phyloP scores from a whole-genome alignment of 805 yeast genomes.

The Candida peoriensis region DNA sequence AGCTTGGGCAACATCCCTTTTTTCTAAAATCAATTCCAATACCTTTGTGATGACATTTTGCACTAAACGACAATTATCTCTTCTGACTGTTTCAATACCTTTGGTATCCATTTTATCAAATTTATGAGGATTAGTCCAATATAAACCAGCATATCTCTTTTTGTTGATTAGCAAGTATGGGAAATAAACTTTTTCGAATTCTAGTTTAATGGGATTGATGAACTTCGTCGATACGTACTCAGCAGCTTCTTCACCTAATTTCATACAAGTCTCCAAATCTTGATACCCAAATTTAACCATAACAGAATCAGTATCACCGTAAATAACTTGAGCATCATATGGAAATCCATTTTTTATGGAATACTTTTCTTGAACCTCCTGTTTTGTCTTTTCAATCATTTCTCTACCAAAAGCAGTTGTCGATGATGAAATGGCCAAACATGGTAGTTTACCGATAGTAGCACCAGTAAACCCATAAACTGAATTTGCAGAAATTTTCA shows the following conservation, averaged over 20 bases:
- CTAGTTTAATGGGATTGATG: conserved; percentile 83
- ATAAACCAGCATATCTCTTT: conserved; percentile 94
- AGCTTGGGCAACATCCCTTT: conserved; percentile 82
- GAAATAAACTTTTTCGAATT: conserved; percentile 93
- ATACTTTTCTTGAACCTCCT: conserved; percentile 76
- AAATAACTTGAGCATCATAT: conserved; percentile 86
- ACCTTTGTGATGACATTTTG: conserved; percentile 93
- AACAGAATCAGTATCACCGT: conserved; percentile 99
- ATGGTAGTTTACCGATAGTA: conserved; percentile 93
- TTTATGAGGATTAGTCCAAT: conserved; percentile 91
- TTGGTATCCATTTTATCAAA: conserved; percentile 97
- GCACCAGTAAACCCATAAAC: conserved; percentile 99
- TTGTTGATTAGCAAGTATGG: conserved; percentile 93
- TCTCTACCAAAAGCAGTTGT: conserved; percentile 94
- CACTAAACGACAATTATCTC: conserved; percentile 94
- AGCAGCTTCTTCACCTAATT: conserved; percentile 92
- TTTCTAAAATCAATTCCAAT: conserved; percentile 76
- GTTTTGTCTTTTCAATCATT: conserved; percentile 91
- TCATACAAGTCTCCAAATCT: conserved; percentile 82
- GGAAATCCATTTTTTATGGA: conserved; percentile 75
- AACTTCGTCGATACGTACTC: conserved; percentile 74
- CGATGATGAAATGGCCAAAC: conserved; percentile 92
- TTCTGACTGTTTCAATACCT: conserved; percentile 96
- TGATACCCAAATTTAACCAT: conserved; percentile 94
- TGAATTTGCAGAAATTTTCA: conserved; percentile 95